Base-by-base conservation (phyloP, 495 filamentous ascomycete genomes). In the Hyphodiscus hymeniophilus region DNA sequence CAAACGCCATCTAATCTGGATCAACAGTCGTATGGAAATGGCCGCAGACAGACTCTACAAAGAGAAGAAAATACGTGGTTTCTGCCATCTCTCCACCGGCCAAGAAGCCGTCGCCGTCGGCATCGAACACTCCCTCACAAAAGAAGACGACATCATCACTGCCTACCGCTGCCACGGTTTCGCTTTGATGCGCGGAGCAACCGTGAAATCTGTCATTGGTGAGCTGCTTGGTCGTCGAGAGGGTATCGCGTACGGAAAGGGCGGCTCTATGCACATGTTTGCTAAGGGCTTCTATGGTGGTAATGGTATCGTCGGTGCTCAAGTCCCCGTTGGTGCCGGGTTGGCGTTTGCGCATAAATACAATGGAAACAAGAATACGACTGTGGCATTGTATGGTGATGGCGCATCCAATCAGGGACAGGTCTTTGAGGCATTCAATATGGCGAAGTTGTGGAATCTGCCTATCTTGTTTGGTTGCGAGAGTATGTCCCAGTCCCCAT, bases 241-340 rank as follows among this genome's bases (percentile, higher is more conserved):
- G 60, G 92, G 92, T 69, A 97, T 98, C 64, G 87, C 92, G 47
- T 91, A 94, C 74, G 92, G 92, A 62, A 98, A 98, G 77, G 92
- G 92, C 61, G 92, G 92, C 55, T 94, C 87, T 47, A 98, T 98
- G 92, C 92, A 98, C 76, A 98, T 98, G 92, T 98, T 98, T 76
- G 74, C 90, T 59, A 87, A 87, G 67, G 89, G 89, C 54, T 98
- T 98, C 77, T 98, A 89, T 63, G 92, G 92, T 62, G 92, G 92
- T 58, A 98, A 98, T 68, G 92, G 92, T 69, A 98, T 98, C 57
- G 92, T 98, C 65, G 92, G 92, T 68, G 92, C 92, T 53, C 92
- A 98, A 75, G 92, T 98, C 30, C 94, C 92, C 46, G 89, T 98
- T 50, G 92, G 92, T 67, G 91, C 94, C 48, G 92, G 92, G 61